Evolutionary conservation across 768 basidiomycete species (phyloP).

Genomic region (Termitomyces sp.): DNA sequence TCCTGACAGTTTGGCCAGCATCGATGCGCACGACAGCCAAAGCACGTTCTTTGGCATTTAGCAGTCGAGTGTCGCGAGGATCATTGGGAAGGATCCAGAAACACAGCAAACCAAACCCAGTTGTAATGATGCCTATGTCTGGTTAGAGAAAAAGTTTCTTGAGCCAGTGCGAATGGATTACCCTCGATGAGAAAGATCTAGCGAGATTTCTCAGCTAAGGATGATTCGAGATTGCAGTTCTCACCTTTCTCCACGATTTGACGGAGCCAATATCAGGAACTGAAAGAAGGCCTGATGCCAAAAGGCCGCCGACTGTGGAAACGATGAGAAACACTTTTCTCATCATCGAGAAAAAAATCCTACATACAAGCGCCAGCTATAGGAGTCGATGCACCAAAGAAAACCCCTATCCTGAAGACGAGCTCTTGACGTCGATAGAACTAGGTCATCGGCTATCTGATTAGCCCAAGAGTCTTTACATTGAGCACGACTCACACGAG

Average conservation of each 20-base stretch:
- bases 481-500: conserved; percentile 13
- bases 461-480: not conserved
- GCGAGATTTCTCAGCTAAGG: not conserved
- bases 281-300: conserved; percentile 36
- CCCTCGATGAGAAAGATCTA: conserved; percentile 45
- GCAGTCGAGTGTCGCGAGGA: conserved; percentile 31
- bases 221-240: not conserved
- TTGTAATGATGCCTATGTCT: conserved; percentile 32
- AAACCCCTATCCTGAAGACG: conserved; percentile 33
- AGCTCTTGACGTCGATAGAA: conserved; percentile 35
- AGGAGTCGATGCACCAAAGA: conserved; percentile 32
- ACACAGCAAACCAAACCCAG: conserved; percentile 33
- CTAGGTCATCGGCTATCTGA: conserved; percentile 8
- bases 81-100: conserved; percentile 36
- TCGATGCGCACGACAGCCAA: conserved; percentile 36
- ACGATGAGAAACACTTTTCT: not conserved
- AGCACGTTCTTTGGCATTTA: conserved; percentile 31
- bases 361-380: conserved; percentile 38
- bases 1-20: conserved; percentile 31
- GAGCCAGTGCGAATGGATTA: conserved; percentile 5
- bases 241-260: conserved; percentile 34
- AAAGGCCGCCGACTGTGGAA: conserved; percentile 33
- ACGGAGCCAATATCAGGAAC: conserved; percentile 32
- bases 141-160: not conserved
- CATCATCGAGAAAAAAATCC: conserved; percentile 7